These are phyloP conservation scores for Salix dunnii DNA, from an alignment of 345 rosid genomes.

Conservation along the genomic window DNA sequence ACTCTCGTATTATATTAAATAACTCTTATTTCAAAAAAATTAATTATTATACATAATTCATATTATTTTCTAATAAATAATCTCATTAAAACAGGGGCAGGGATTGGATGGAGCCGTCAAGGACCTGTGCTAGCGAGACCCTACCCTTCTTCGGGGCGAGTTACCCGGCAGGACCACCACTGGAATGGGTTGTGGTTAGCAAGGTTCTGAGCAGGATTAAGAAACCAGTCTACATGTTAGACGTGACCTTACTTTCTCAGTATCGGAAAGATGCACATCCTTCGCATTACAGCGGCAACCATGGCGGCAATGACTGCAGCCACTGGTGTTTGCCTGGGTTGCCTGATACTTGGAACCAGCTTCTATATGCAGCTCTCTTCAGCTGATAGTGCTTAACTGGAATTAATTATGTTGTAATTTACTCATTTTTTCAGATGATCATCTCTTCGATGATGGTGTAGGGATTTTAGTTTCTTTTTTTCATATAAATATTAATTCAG, in stretches of 20 bases:
- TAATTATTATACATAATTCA: too few relatives aligned
- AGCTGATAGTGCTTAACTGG: slow-evolving; percentile 16
- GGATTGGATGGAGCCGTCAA: slow-evolving; percentile 65
- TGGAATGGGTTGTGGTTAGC: slow-evolving; percentile 64
- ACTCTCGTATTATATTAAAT: too few relatives aligned
- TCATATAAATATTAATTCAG: neutral
- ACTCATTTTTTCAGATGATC: neutral
- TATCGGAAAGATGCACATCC: slow-evolving; percentile 62
- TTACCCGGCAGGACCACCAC: slow-evolving; percentile 73
- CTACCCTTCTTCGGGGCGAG: slow-evolving; percentile 55
- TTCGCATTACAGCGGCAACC: slow-evolving; percentile 39
- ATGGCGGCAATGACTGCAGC: slow-evolving; percentile 55
- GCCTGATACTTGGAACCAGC: slow-evolving; percentile 90
- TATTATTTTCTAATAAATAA: fast-evolving
- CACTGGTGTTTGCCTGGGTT: slow-evolving; percentile 98
- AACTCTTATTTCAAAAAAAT: too few relatives aligned
- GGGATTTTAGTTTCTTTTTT: neutral
- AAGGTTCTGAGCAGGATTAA: slow-evolving; percentile 65
- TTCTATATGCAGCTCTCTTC: slow-evolving; percentile 55
- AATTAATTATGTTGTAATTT: neutral
- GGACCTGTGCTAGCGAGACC: slow-evolving; percentile 55
- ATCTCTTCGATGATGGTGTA: slow-evolving; percentile 22
- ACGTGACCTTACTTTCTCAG: slow-evolving; percentile 51
- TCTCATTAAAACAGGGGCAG: slow-evolving; percentile 47
- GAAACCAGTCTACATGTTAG: slow-evolving; percentile 70